Evolutionary conservation across 2,329 filamentous ascomycete species (phyloP), one percentile per base, ranked within the genome.

Genomic region (Neoscytalidium dimidiatum): DNA sequence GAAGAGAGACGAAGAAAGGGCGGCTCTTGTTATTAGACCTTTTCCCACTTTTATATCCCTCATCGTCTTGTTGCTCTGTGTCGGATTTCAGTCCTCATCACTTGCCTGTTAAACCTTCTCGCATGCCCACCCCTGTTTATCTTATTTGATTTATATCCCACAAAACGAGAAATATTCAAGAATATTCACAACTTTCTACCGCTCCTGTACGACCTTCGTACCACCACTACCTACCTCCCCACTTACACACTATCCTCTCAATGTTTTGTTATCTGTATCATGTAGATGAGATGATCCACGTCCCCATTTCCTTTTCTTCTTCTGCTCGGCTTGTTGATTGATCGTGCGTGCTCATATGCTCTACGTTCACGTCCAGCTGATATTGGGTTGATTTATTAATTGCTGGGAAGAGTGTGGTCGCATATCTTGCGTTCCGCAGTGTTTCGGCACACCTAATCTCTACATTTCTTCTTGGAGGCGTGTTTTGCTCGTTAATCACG

Each of bases 221-320:
- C 14, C n/a, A 49, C 26, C 46, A n/a, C 38, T 17, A 41, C 38
- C 14, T 35, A 7, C 33, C 33, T 35, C 33, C 33, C 33, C 33
- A 9, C 38, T 17, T 14, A 41, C 38, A 33, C 11, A 5, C 31
- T 33, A 11, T 33, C 11, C 38, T 17, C 5, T 41, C 38, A 41
- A n/a, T 49, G 19, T 44, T 28, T 56, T 56, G 26, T 21, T 58
- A 58, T 43, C 35, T 44, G 53, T 58, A 58, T 58, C 53, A 58
- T 29, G 53, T 58, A 58, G 53, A 58, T 58, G 53, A 58, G 53
- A 58, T 58, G 53, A 58, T 58, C 44, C 53, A 58, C 35, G 53
- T 44, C 35, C n/a, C 14, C 28, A 41, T n/a, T 33, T 13, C n/a
- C 14, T 29, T 29, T 49, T 7, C 26, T 28, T 14, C 6, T 5